phyloP scores from a whole-genome alignment of 345 rosid species.

The Durio zibethinus region DNA sequence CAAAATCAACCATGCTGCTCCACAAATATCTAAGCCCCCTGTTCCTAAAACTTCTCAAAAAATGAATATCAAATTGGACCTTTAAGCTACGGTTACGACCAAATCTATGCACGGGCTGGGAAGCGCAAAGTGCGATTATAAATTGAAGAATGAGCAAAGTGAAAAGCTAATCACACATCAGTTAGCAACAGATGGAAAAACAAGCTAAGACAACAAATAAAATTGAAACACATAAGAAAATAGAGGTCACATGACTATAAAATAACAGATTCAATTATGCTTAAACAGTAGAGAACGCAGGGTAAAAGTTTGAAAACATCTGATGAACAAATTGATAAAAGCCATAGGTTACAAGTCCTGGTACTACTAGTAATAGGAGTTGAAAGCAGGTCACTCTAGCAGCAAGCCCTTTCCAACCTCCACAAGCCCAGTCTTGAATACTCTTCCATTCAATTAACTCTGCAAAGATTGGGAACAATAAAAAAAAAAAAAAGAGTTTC shows the following conservation, averaged over 20 bases:
- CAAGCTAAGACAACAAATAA: neutral
- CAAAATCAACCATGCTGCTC: neutral
- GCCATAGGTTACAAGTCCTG: slow-evolving; percentile 3
- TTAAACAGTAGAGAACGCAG: neutral
- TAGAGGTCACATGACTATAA: neutral
- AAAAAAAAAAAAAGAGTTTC: neutral
- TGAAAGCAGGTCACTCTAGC: slow-evolving; percentile 1
- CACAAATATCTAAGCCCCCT: neutral
- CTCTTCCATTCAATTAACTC: slow-evolving; percentile 1
- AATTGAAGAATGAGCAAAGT: neutral
- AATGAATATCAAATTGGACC: neutral
- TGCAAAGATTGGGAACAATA: neutral
- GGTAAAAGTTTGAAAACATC: neutral
- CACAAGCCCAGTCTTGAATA: neutral
- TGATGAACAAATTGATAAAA: slow-evolving; percentile 3
- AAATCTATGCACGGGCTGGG: neutral
- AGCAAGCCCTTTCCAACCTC: slow-evolving; percentile 7
- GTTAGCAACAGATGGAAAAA: neutral
- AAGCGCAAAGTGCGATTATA: neutral
- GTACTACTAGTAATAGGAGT: neutral
- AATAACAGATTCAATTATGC: neutral
- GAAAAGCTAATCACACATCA: neutral
- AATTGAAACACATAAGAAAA: neutral
- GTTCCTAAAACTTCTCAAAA: neutral
- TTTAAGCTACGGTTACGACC: neutral